Evolutionary conservation across 371 early-diverging fungal genomes (phyloP).

Genomic region (Rhizomucor pusillus): DNA sequence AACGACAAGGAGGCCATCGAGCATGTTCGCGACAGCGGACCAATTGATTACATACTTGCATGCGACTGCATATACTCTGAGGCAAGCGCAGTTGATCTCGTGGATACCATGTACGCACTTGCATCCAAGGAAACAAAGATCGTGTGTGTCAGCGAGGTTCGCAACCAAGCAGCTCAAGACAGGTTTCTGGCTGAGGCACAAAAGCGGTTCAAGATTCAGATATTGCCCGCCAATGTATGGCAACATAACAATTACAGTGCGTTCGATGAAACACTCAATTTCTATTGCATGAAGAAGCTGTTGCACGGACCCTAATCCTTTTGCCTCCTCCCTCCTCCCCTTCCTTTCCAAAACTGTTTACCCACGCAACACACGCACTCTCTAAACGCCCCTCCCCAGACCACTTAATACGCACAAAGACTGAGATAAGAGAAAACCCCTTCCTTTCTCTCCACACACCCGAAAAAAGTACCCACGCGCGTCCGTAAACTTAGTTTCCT

Average conservation of each 20-base stretch:
- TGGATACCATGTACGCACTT: slow-evolving; percentile 41
- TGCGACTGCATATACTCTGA: slow-evolving; percentile 60
- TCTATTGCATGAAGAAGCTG: slow-evolving; percentile 37
- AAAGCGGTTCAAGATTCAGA: slow-evolving; percentile 32
- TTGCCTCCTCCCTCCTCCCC: no score
- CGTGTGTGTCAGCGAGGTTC: slow-evolving; percentile 50
- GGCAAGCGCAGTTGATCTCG: slow-evolving; percentile 48
- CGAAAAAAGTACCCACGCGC: no score
- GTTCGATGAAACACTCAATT: slow-evolving; percentile 47
- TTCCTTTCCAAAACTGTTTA: no score
- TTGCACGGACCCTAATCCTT: no score
- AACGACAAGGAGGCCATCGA: slow-evolving; percentile 34
- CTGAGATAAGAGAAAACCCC: no score
- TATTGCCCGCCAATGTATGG: slow-evolving; percentile 42
- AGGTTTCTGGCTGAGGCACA: slow-evolving; percentile 42
- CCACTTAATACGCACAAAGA: no score
- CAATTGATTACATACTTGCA: slow-evolving; percentile 50
- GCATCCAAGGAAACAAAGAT: slow-evolving; percentile 33
- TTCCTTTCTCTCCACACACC: no score
- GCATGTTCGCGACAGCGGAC: slow-evolving; percentile 23
- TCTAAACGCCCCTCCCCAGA: no score
- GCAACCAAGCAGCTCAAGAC: slow-evolving; percentile 54
- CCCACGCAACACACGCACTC: no score
- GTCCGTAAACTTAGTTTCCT: not conserved
- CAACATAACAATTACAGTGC: slow-evolving; percentile 35